A percentile compares a stretch with the other conserved stretches of the same genome.
phyloP scores from a whole-genome alignment of 441 rosid genomes.

The Hura crepitans region DNA sequence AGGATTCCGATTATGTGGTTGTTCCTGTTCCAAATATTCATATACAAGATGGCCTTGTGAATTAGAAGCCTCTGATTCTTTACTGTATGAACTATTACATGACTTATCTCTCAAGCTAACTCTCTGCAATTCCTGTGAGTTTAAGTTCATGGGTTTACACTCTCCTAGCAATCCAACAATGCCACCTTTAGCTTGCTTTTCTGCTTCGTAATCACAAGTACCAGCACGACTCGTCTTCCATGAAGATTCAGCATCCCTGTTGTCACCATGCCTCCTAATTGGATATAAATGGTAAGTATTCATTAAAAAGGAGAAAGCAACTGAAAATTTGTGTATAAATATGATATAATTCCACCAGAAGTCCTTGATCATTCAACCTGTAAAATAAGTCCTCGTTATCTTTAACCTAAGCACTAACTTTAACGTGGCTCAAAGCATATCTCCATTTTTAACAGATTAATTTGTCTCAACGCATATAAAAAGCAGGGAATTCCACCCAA shows the following conservation, averaged over 20 bases:
- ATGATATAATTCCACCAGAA: not conserved
- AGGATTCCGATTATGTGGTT: conserved; percentile 65
- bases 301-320: not conserved
- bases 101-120: conserved; percentile 40
- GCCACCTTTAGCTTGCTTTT: conserved; percentile 32
- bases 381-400: not conserved
- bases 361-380: not conserved
- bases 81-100: conserved; percentile 43
- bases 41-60: conserved; percentile 45
- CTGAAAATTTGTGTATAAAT: not conserved
- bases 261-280: conserved; percentile 50
- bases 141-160: conserved; percentile 27
- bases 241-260: conserved; percentile 52
- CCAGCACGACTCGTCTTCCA: conserved; percentile 57
- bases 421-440: not conserved
- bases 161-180: conserved; percentile 29
- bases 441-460: not conserved
- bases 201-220: conserved; percentile 36
- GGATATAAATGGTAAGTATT: not conserved
- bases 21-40: conserved; percentile 58
- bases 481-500: not conserved
- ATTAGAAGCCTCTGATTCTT: conserved; percentile 42
- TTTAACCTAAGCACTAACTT: not conserved
- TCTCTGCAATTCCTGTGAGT: conserved; percentile 36
- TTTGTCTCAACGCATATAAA: not conserved